A percentile compares a stretch with the other conserved stretches of the same genome.
Evolutionary conservation across 257 asterid species (phyloP).

Genomic region (Nemophila menziesii): DNA sequence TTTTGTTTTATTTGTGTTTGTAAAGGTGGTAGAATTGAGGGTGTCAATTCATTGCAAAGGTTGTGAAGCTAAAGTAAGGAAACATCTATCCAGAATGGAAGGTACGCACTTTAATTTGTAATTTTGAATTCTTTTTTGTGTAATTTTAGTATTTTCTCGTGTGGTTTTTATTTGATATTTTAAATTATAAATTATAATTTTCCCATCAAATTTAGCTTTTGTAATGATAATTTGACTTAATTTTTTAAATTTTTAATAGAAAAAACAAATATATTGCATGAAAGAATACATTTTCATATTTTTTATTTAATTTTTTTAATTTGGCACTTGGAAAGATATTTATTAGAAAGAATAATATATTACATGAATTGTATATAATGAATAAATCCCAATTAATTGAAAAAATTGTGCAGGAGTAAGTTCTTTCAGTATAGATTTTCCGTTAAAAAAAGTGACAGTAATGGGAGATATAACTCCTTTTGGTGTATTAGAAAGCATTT

Average conservation of each 20-base stretch:
- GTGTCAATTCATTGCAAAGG: constrained; percentile 97
- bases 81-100: constrained; percentile 83
- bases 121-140: background rate
- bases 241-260: too few relatives aligned
- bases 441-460: constrained; percentile 61
- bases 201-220: too few relatives aligned
- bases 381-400: background rate
- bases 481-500: constrained; percentile 60
- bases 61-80: constrained; percentile 78
- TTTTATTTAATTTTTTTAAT: too few relatives aligned
- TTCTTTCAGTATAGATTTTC: constrained; percentile 65
- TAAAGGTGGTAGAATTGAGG: constrained; percentile 77
- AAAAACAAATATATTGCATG: too few relatives aligned
- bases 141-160: background rate
- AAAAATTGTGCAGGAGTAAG: constrained; percentile 47
- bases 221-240: too few relatives aligned
- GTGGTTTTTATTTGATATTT: too few relatives aligned
- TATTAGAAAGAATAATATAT: too few relatives aligned
- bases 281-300: too few relatives aligned
- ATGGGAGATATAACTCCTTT: constrained; percentile 59
- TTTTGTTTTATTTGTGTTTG: background rate
- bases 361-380: background rate
- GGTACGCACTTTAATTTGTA: constrained; percentile 23
- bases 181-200: too few relatives aligned
- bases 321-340: too few relatives aligned